A percentile compares a stretch with the other conserved stretches of the same genome.
Evolutionary conservation across 306 rosid species (phyloP).

Genomic region (Fagus sylvatica): DNA sequence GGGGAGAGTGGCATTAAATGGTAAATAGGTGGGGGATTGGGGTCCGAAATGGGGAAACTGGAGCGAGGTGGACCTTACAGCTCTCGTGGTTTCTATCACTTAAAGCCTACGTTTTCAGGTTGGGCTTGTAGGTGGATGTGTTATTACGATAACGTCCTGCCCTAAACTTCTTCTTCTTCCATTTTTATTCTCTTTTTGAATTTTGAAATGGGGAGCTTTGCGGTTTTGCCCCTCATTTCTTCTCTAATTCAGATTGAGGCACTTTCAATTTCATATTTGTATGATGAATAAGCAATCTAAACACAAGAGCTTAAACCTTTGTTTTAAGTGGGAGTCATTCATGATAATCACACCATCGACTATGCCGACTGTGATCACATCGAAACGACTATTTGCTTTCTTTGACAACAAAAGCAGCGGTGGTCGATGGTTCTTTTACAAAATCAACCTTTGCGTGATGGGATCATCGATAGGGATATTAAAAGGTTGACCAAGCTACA

Average conservation of each 20-base stretch:
- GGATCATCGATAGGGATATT: no score
- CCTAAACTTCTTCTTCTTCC: not conserved
- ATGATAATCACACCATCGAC: no score
- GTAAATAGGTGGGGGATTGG: conserved; percentile 34
- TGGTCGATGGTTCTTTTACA: no score
- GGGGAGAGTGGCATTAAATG: conserved; percentile 50
- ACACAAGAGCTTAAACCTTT: no score
- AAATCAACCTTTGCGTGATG: no score
- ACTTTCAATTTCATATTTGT: not conserved
- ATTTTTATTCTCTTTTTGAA: conserved; percentile 38
- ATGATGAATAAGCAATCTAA: no score
- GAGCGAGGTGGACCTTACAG: conserved; percentile 22
- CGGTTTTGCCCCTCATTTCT: conserved; percentile 18
- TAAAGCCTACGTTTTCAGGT: conserved; percentile 49
- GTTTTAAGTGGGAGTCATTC: no score
- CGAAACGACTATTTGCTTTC: no score
- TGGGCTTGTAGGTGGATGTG: conserved; percentile 29
- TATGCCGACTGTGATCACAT: no score
- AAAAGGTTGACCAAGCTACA: no score
- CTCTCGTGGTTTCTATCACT: conserved; percentile 44
- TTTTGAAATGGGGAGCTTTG: conserved; percentile 34
- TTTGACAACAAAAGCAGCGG: no score
- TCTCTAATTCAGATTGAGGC: not conserved
- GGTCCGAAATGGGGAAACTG: conserved; percentile 36
- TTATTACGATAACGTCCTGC: conserved; percentile 60